Base-by-base conservation (phyloP, 1,284 basidiomycete species). In the Cutaneotrichosporon daszewskae region DNA sequence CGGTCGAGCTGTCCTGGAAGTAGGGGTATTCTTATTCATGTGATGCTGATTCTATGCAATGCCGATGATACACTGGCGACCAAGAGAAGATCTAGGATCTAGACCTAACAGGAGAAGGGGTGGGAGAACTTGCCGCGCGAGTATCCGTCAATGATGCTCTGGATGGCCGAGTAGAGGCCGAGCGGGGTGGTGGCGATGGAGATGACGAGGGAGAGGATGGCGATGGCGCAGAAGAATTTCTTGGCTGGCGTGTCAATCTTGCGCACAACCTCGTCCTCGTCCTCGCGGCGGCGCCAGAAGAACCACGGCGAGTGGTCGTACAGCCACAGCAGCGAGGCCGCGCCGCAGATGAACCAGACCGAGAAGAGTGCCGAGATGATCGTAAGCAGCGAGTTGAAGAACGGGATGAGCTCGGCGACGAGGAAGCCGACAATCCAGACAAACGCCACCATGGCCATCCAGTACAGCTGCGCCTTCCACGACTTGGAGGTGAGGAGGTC, bases 381-480 rank as follows among this genome's bases (percentile, higher is more conserved):
- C 24, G 62, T 66, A 20, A 68, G 49, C 39, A 68, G 60, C 33
- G 64, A 53, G 52, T 66, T 68, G 60, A 68, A 68, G 55, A 67
- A 67, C 45, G 63, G 63, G 29, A 66, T 63, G 37, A 66, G 51
- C 42, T 64, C 58, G 22, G 61, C 56, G 39, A 66, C 46, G 43
- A 67, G 42, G 49, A 64, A 68, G 11, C 58, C 66, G 35, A 58
- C 45, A 36, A 58, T 52, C 66, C 66, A 68, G 32, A 64, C 53
- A 37, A 58, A 41, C 6, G 49, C 22, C 40, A 64, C 59, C 37
- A 64, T 58, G n/a, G 34, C 49, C 29, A 66, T 59, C 66, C 66
- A 68, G 32, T 42, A 38, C 6, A 53, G 25, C 46, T 57, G 56
- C 3, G 63, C 59, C 43, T 45, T 48, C 49, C 53, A 55, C 9